These are phyloP conservation scores for Wickerhamiella parazyma DNA, from an alignment of 805 yeast genomes.

Conservation along the genomic window DNA sequence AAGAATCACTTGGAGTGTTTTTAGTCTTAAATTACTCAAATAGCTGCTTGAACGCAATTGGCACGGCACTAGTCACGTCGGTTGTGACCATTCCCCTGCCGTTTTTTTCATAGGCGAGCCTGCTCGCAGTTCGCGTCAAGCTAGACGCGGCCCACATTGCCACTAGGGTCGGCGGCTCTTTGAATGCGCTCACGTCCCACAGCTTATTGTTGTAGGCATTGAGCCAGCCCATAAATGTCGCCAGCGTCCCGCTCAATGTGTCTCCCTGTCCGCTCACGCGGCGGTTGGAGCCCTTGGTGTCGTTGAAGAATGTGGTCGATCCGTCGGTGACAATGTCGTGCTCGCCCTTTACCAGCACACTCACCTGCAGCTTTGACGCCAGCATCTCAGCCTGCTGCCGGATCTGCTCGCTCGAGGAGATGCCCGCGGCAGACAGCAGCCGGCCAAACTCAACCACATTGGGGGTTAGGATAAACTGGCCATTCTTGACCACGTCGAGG, in stretches of 20 bases:
- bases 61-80: conserved; percentile 57
- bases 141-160: conserved; percentile 63
- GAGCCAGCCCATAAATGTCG: conserved; percentile 73
- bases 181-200: conserved; percentile 39
- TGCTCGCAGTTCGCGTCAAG: conserved; percentile 51
- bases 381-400: conserved; percentile 28
- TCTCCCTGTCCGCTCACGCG: conserved; percentile 98
- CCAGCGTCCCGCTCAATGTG: conserved; percentile 73
- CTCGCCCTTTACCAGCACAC: conserved; percentile 61
- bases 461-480: conserved; percentile 68
- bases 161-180: conserved; percentile 27
- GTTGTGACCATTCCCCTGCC: conserved; percentile 79
- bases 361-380: conserved; percentile 39
- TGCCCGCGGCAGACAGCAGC: conserved; percentile 37
- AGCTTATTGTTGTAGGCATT: conserved; percentile 42
- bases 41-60: conserved; percentile 42
- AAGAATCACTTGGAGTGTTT: neutral
- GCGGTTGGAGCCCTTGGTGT: conserved; percentile 50
- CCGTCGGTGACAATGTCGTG: conserved; percentile 50
- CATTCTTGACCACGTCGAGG: conserved; percentile 40
- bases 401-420: conserved; percentile 8
- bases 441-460: conserved; percentile 75
- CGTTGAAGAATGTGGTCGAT: conserved; percentile 31
- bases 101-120: conserved; percentile 46
- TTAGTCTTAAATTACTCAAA: conserved; percentile 18